A percentile compares a stretch with the other conserved stretches of the same genome.
Evolutionary conservation across 371 early-diverging fungal species (phyloP).

Genomic region (Gilbertella persicaria): DNA sequence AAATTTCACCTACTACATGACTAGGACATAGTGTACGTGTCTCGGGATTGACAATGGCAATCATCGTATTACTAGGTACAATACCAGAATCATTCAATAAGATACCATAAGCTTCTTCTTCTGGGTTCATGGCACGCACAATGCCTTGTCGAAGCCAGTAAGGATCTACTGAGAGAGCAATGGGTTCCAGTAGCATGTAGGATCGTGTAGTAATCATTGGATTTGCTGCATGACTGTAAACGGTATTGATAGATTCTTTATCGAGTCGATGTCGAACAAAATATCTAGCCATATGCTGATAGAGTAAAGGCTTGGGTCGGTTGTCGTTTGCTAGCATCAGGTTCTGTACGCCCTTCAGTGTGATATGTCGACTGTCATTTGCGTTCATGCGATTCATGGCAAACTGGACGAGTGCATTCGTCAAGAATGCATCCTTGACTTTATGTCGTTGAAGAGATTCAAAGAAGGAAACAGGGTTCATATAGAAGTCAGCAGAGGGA

Average conservation of each 20-base stretch:
- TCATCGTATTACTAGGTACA: constrained; percentile 76
- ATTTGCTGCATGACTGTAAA: constrained; percentile 77
- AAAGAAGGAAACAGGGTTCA: constrained; percentile 60
- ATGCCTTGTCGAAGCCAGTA: constrained; percentile 68
- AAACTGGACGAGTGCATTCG: constrained; percentile 76
- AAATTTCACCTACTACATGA: constrained; percentile 84
- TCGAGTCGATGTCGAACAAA: constrained; percentile 64
- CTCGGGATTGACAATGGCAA: constrained; percentile 83
- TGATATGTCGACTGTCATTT: constrained; percentile 37
- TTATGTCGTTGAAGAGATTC: constrained; percentile 64
- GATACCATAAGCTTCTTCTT: constrained; percentile 58
- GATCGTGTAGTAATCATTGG: constrained; percentile 81
- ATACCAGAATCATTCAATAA: constrained; percentile 80
- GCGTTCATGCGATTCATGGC: constrained; percentile 59
- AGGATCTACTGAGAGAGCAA: constrained; percentile 64
- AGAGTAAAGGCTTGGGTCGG: constrained; percentile 61
- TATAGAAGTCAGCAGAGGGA: constrained; percentile 33
- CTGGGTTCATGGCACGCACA: constrained; percentile 56
- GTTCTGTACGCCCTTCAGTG: constrained; percentile 66
- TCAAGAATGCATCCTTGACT: constrained; percentile 73
- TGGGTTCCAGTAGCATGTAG: constrained; percentile 74
- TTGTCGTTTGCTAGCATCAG: constrained; percentile 73
- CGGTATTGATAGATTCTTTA: constrained; percentile 65
- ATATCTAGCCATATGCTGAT: constrained; percentile 47
- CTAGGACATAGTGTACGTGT: constrained; percentile 66